Evolutionary conservation across 2,329 filamentous ascomycete genomes (phyloP).

Genomic region (Fusarium euwallaceae): DNA sequence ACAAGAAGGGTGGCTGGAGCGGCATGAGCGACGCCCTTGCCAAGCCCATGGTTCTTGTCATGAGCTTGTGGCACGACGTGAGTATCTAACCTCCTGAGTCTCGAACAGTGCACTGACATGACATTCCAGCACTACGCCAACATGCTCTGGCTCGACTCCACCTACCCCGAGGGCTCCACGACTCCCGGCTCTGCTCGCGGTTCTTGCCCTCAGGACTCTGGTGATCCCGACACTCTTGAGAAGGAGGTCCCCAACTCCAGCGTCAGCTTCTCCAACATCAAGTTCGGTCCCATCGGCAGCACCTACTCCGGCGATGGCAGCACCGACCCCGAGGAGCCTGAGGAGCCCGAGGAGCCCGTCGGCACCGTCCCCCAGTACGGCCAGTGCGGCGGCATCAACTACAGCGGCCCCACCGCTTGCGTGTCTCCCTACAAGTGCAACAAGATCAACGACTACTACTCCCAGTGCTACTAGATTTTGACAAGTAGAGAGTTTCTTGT

Average conservation of each 20-base stretch:
- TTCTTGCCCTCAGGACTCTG: slow-evolving; percentile 64
- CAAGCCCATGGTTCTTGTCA: slow-evolving; percentile 61
- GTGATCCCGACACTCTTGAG: slow-evolving; percentile 65
- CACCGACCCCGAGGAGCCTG: not conserved
- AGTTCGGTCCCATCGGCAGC: slow-evolving; percentile 67
- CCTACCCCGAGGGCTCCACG: slow-evolving; percentile 66
- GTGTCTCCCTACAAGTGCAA: slow-evolving; percentile 23
- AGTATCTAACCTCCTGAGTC: slow-evolving; percentile 40
- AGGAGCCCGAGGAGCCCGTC: slow-evolving; percentile 28
- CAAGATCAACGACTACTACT: slow-evolving; percentile 32
- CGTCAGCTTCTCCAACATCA: slow-evolving; percentile 72
- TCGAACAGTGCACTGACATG: slow-evolving; percentile 15
- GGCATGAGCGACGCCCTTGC: slow-evolving; percentile 64
- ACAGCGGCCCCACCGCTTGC: slow-evolving; percentile 22
- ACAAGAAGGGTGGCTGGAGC: slow-evolving; percentile 67
- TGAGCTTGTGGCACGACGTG: slow-evolving; percentile 71
- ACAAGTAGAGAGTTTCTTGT: not conserved
- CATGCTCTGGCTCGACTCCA: slow-evolving; percentile 83
- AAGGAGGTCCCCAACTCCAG: slow-evolving; percentile 58
- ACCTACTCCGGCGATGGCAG: slow-evolving; percentile 55
- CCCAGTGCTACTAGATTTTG: slow-evolving; percentile 42
- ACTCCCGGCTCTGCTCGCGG: slow-evolving; percentile 66
- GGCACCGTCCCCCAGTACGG: slow-evolving; percentile 33
- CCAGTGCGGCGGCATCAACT: slow-evolving; percentile 28
- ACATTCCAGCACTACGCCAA: slow-evolving; percentile 64